Conservation (phyloP, 306 rosid genomes). For the Corylus avellana region DNA sequence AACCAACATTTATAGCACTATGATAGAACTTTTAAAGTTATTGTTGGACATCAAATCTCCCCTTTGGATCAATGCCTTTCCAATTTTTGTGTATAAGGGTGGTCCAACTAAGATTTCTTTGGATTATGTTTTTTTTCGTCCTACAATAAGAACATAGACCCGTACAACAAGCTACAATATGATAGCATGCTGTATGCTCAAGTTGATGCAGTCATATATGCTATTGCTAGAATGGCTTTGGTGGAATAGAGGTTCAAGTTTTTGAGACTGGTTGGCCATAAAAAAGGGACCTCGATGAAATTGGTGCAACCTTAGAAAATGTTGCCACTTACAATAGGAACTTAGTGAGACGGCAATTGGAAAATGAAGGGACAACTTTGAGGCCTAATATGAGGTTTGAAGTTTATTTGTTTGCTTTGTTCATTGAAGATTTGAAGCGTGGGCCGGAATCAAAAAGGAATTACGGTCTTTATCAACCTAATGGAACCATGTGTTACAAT, state of each 20-base stretch:
- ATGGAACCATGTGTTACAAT: constrained; percentile 82
- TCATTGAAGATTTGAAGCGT: no score
- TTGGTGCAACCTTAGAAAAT: constrained; percentile 72
- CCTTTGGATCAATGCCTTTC: constrained; percentile 96
- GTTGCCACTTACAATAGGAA: constrained; percentile 80
- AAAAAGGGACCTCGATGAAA: constrained; percentile 29
- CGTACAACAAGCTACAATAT: constrained; percentile 65
- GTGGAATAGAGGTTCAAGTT: constrained; percentile 74
- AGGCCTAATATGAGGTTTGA: no score
- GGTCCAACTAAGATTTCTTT: constrained; percentile 56
- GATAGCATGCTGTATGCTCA: constrained; percentile 96
- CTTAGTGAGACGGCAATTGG: constrained; percentile 72
- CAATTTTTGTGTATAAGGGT: constrained; percentile 79
- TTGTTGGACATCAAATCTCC: constrained; percentile 69
- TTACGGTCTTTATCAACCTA: constrained; percentile 70
- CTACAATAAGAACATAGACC: constrained; percentile 52
- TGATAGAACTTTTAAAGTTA: constrained; percentile 69
- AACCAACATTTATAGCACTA: constrained; percentile 46
- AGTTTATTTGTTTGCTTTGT: no score
- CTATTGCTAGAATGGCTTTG: constrained; percentile 71
- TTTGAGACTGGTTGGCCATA: constrained; percentile 70
- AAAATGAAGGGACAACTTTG: constrained; percentile 44
- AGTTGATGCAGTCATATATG: constrained; percentile 80
- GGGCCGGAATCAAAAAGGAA: no score
- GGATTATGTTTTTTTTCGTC: constrained; percentile 66